Conservation (phyloP, 257 asterid genomes). For the Primulina huaijiensis region DNA sequence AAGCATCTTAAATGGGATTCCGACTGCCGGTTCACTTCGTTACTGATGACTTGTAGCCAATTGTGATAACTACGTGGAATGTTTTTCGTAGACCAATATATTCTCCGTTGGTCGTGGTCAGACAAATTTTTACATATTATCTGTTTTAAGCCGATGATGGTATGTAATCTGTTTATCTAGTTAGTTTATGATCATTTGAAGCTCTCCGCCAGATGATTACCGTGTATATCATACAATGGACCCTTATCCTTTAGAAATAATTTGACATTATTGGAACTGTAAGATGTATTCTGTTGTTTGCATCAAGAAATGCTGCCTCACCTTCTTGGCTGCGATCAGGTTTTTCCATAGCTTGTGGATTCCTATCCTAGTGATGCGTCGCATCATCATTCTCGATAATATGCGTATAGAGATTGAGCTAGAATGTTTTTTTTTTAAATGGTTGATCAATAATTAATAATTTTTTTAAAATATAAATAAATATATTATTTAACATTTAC, state of each 20-base stretch:
- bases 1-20: constrained; percentile 54
- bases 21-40: constrained; percentile 69
- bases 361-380: too few species aligned
- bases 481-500: too few species aligned
- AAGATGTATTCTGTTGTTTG: not conserved
- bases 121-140: not conserved
- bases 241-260: not conserved
- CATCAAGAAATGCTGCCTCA: not conserved
- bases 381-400: too few species aligned
- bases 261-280: not conserved
- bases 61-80: constrained; percentile 8
- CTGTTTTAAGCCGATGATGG: not conserved
- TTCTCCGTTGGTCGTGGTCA: not conserved
- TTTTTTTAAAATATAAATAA: too few species aligned
- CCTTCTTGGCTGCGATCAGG: not conserved
- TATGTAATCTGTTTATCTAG: not conserved
- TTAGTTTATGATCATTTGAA: not conserved
- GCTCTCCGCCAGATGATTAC: not conserved
- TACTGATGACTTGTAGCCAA: constrained; percentile 33
- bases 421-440: too few species aligned
- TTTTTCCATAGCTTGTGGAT: not conserved
- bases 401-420: too few species aligned
- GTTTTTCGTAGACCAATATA: constrained; percentile 27
- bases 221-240: not conserved
- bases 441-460: too few species aligned